phyloP scores from a whole-genome alignment of 768 basidiomycete species.

The Suillus brevipes region DNA sequence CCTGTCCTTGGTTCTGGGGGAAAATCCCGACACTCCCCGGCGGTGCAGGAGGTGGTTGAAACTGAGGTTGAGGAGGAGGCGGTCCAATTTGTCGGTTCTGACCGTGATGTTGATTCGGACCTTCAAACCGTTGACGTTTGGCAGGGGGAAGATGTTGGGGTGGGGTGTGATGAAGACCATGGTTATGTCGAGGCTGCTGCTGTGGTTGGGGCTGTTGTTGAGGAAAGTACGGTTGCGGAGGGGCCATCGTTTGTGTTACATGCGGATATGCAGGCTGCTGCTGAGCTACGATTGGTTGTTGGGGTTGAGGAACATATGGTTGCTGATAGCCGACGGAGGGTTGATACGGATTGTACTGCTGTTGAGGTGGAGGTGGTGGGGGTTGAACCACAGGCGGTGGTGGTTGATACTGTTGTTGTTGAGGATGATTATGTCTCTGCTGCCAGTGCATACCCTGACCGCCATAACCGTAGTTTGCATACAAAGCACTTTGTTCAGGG shows the following conservation, averaged over 20 bases:
- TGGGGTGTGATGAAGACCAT: conserved; percentile 57
- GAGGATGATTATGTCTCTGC: conserved; percentile 65
- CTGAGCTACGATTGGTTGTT: conserved; percentile 52
- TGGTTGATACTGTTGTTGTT: conserved; percentile 49
- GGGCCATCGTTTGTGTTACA: conserved; percentile 35
- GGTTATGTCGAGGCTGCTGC: conserved; percentile 49
- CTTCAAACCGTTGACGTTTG: conserved; percentile 88
- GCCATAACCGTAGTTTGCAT: conserved; percentile 92
- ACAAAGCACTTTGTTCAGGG: conserved; percentile 79
- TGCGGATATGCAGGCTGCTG: conserved; percentile 40
- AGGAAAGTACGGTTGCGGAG: conserved; percentile 43
- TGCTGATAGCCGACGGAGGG: conserved; percentile 64
- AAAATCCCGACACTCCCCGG: conserved; percentile 27
- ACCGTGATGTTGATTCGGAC: conserved; percentile 47
- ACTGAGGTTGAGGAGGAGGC: conserved; percentile 58
- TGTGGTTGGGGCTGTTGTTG: conserved; percentile 40
- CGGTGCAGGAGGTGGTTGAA: conserved; percentile 36
- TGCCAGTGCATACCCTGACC: conserved; percentile 63
- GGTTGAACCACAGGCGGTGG: conserved; percentile 54
- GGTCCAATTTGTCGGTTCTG: conserved; percentile 48
- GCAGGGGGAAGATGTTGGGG: conserved; percentile 89
- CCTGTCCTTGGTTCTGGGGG: conserved; percentile 26
- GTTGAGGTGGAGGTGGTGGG: conserved; percentile 53
- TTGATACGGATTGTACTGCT: conserved; percentile 76
- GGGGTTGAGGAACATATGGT: conserved; percentile 65